These are phyloP conservation scores for Cercospora sp. DNA, from an alignment of 2,329 filamentous ascomycete species.

Conservation along the genomic window DNA sequence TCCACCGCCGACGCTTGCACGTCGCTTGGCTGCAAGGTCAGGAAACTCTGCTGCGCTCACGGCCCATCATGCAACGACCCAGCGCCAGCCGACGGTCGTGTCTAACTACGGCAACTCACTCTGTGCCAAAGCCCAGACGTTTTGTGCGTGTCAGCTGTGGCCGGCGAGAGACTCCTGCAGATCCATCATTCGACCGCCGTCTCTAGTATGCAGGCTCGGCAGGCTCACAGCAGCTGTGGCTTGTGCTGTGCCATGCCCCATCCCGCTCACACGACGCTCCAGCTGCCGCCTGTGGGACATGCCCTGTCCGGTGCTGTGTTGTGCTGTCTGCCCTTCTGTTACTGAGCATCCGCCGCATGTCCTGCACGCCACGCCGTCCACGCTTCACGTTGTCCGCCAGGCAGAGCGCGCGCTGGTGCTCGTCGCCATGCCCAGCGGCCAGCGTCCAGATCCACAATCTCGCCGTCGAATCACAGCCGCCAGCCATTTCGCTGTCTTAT, in stretches of 20 bases:
- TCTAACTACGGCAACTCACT: slow-evolving; percentile 11
- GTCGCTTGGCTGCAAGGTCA: slow-evolving; percentile 13
- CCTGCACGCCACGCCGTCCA: neutral
- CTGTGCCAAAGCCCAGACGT: slow-evolving; percentile 12
- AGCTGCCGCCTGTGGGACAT: slow-evolving; percentile 9
- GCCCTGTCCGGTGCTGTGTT: neutral
- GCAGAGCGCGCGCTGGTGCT: neutral
- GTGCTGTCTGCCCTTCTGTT: neutral
- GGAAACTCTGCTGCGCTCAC: slow-evolving; percentile 12
- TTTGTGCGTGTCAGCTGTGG: slow-evolving; percentile 10
- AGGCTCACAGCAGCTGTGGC: slow-evolving; percentile 8
- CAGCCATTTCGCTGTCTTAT: slow-evolving; percentile 13
- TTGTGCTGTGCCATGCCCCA: slow-evolving; percentile 6
- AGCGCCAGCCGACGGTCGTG: slow-evolving; percentile 5
- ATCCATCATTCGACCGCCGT: slow-evolving; percentile 15
- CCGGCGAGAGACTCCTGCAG: slow-evolving; percentile 15
- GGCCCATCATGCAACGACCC: slow-evolving; percentile 11
- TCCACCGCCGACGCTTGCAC: slow-evolving; percentile 11
- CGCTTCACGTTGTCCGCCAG: slow-evolving; percentile 1
- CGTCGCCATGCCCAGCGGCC: slow-evolving; percentile 14
- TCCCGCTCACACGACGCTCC: neutral
- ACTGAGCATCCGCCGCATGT: neutral
- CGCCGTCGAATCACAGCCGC: slow-evolving; percentile 26
- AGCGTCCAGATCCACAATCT: slow-evolving; percentile 24
- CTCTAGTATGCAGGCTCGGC: slow-evolving; percentile 4